Base-by-base conservation (phyloP, 768 basidiomycete species). In the Sporobolomyces roseus region DNA sequence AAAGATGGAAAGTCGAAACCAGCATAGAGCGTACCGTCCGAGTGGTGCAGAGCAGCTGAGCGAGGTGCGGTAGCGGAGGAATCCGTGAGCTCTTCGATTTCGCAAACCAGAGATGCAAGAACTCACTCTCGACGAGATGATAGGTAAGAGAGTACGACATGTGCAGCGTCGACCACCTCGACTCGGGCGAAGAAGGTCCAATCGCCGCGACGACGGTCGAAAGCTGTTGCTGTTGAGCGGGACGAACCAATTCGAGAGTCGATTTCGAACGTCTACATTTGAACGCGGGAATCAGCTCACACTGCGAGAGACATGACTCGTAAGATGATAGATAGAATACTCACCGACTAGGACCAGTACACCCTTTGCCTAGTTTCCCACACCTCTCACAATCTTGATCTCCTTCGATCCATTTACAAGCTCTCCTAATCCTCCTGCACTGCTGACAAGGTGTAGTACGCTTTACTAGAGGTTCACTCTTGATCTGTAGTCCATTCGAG, bases 51-150 rank as follows among this genome's bases (percentile, higher is more conserved):
- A 23, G 12, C 46, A 9, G 46, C 46, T 48, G 21, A 29, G 29
- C 12, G 14, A 27, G 36, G 55, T 6, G 6, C 30, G 50, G 12
- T 10, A 52, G 25, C 27, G 13, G 19, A 19, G 50, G 6, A 4
- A 29, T 12, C 50, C 13, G 6, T 13, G 10, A 36, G 21, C 23
- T 19, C 53, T 14, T n/a, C n/a, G n/a, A n/a, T n/a, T n/a, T n/a
- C 6, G 53, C 35, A 10, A 30, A 56, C 23, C 25, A 25, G n/a
- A 3, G 23, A 7, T 41, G 36, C 9, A 35, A 32, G 30, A 27
- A 61, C 61, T 23, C 35, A 61, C 61, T 51, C 4, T 61, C 61
- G 49, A 61, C 49, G 8, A 61, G 61, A n/a, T 61, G 61, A n/a
- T 51, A 52, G 2, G 33, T 41, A 9, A 61, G 35, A 1, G 61